phyloP scores from a whole-genome alignment of 441 rosid genomes.

The Pelargonium citronellum region DNA sequence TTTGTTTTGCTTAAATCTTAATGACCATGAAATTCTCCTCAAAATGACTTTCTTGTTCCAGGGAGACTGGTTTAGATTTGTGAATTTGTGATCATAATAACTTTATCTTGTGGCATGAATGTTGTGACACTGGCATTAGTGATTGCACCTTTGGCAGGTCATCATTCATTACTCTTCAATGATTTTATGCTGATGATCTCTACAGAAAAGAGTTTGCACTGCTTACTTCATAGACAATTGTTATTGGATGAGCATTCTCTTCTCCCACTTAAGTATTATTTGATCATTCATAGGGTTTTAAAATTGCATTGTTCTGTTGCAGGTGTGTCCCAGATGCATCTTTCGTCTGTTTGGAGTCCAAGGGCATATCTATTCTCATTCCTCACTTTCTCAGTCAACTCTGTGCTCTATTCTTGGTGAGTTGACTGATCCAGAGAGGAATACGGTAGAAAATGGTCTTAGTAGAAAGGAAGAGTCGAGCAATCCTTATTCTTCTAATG shows the following conservation, averaged over 20 bases:
- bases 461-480: slow-evolving; percentile 18
- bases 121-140: too few species aligned
- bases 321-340: slow-evolving; percentile 77
- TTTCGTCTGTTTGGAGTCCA: slow-evolving; percentile 54
- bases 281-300: not conserved
- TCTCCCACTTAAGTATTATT: not conserved
- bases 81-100: not conserved
- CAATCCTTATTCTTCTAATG: slow-evolving; percentile 5
- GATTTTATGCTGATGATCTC: not conserved
- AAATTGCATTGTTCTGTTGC: slow-evolving; percentile 10
- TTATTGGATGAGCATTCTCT: not conserved
- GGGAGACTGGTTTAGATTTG: not conserved
- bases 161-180: not conserved
- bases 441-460: slow-evolving; percentile 2
- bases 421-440: slow-evolving; percentile 8
- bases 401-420: slow-evolving; percentile 29
- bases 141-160: too few species aligned
- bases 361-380: slow-evolving; percentile 27
- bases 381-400: slow-evolving; percentile 28
- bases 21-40: not conserved
- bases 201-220: not conserved
- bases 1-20: not conserved
- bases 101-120: not conserved
- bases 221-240: not conserved
- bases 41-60: not conserved